Percentiles rank a stretch among this genome's conserved stretches.
Evolutionary conservation across 164 flowering plant species (phyloP).

Genomic region (Tetracentron sinense): DNA sequence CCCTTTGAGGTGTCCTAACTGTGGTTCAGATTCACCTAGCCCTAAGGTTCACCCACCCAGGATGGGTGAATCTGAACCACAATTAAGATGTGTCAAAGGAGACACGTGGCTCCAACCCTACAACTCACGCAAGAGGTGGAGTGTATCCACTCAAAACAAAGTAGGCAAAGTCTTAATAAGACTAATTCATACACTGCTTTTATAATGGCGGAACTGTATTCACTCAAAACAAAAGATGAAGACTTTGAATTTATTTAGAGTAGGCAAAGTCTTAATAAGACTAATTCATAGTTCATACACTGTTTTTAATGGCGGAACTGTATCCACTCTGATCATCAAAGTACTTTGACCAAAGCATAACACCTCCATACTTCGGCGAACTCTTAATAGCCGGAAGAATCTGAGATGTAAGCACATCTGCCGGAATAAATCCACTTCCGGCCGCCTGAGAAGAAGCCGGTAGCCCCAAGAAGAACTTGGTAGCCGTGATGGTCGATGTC

Average conservation of each 20-base stretch:
- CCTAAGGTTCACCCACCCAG: no score
- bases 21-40: no score
- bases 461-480: conserved; percentile 21
- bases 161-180: no score
- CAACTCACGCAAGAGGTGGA: no score
- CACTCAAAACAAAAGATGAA: no score
- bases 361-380: conserved; percentile 20
- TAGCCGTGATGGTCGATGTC: conserved; percentile 11
- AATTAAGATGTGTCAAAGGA: no score
- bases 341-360: not conserved
- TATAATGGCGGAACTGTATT: conserved; percentile 4
- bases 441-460: conserved; percentile 26
- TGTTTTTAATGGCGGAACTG: conserved; percentile 4
- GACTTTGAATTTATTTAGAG: no score
- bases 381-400: conserved; percentile 15
- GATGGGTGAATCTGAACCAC: no score
- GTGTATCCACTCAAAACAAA: no score
- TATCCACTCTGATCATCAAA: conserved; percentile 1
- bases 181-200: not conserved
- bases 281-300: not conserved
- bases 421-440: conserved; percentile 17
- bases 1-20: no score
- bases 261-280: no score
- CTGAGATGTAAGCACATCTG: not conserved
- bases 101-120: no score